phyloP scores from a whole-genome alignment of 441 rosid genomes.

The Arabidopsis hybrid region DNA sequence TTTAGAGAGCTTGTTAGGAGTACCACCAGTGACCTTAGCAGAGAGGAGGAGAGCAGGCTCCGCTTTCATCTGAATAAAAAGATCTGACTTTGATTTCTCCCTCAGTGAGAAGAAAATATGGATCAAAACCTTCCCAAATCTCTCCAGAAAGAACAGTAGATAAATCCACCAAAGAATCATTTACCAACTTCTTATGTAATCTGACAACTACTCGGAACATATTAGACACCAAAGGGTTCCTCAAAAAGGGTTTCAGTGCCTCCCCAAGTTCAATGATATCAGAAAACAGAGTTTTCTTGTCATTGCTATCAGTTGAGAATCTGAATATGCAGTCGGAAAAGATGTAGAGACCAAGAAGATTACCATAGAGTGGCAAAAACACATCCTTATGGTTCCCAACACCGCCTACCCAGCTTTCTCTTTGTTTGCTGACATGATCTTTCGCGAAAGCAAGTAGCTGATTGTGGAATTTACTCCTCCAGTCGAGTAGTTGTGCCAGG shows the following conservation, averaged over 20 bases:
- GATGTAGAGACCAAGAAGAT: conserved; percentile 78
- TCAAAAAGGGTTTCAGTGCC: conserved; percentile 62
- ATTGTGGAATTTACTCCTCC: conserved; percentile 64
- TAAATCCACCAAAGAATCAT: conserved; percentile 37
- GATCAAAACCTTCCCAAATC: conserved; percentile 79
- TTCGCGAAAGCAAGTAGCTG: conserved; percentile 66
- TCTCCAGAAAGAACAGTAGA: conserved; percentile 43
- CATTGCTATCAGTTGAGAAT: conserved; percentile 38
- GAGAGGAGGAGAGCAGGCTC: not conserved
- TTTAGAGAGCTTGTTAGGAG: not conserved
- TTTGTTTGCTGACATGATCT: conserved; percentile 54
- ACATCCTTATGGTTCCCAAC: conserved; percentile 92
- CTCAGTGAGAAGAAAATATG: conserved; percentile 75
- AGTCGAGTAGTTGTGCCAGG: conserved; percentile 49
- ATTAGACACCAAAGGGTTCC: conserved; percentile 77
- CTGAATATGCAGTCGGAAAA: conserved; percentile 69
- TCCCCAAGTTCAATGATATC: conserved; percentile 66
- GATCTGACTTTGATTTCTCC: conserved; percentile 1
- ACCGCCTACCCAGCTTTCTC: conserved; percentile 81
- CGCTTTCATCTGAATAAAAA: not conserved
- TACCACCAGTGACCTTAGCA: conserved; percentile 5
- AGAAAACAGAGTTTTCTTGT: conserved; percentile 41
- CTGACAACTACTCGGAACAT: conserved; percentile 61
- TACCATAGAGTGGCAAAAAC: conserved; percentile 82
- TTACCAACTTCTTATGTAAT: conserved; percentile 54